Base-by-base conservation (phyloP, 2,329 filamentous ascomycete genomes). In the Fusarium sp. region DNA sequence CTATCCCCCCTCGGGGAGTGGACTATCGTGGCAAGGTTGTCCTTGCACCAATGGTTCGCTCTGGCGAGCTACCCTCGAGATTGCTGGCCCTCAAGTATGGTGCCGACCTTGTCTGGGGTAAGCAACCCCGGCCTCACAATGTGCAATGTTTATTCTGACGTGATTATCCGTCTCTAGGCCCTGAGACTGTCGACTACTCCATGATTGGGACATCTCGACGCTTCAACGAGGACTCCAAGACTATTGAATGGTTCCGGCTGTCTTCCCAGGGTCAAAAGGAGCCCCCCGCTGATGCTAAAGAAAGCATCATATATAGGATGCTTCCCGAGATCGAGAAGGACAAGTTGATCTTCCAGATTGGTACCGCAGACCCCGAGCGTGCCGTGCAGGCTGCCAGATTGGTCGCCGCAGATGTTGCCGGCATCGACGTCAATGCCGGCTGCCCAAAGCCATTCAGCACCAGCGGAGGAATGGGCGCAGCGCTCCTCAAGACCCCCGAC, bases 381-480 rank as follows among this genome's bases (percentile, higher is more conserved):
- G 96, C 96, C 1, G 94, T 98, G 0, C 83, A 91, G 77, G 94
- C 95, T 1, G 93, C 95, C 2, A 89, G 89, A 58, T 82, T 97
- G 14, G 91, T 99, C 18, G 96, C 94, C 0, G 86, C 83, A 11
- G 93, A 98, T 79, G 96, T 99, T 3, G 90, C 90, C 0, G 96
- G 96, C 65, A 97, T 99, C 73, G 96, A 98, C 78, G 91, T 99
- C 67, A 99, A 99, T 79, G 93, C 96, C 0, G 96, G 96, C n/a
- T 99, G 96, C 77, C 96, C 96, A 0, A 99, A 99, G 80, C 92
- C 95, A 0, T 99, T 99, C 80, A 97, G 92, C 76, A 97, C 95
- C 2, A 87, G 87, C 68, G 93, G 93, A 65, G 96, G 96, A 53
- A 99, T 99, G 96, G 96, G 96, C 53, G 96, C 96, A 0, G 95